Evolutionary conservation across 148 eudicot genomes (phyloP), one percentile per base, ranked within the genome.

Genomic region (Amaranthus hypochondriacus): DNA sequence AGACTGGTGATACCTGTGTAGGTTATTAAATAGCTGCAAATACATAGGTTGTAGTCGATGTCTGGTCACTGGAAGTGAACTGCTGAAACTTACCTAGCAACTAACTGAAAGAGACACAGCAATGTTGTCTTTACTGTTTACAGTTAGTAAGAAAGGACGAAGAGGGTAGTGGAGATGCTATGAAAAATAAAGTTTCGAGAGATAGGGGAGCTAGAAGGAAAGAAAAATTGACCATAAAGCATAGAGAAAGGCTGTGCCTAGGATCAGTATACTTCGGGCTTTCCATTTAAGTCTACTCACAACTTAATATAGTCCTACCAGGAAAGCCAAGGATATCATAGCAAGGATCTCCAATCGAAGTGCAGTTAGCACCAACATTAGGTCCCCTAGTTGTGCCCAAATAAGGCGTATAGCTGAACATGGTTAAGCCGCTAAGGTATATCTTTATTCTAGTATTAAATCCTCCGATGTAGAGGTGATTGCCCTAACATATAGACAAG

Each of bases 311-410:
- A 81, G 70, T 28, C 82, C 84, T 6, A 77, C 82, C 70, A 70
- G 72, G 73, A 84, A 84, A 46, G 82, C 77, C 61, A 81, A 6
- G 0, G 84, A 75, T 73, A 80, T 69, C 79, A 73, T 71, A 4
- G 69, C 48, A 7, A 80, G 84, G 15, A 71, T 39, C 7, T 77
- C 84, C 4, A 72, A 21, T 39, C 49, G 59, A 9, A 78, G 62
- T 7, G 84, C 72, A 56, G 4, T 39, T 52, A 68, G n/a, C 8
- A 75, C 73, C 73, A 78, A 68, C 50, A 15, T 72, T 4, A 77
- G 39, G 43, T 81, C 84, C 5, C 77, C 77, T 39, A 76, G 53
- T 55, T 76, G 83, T 4, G 84, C 83, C 76, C 82, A 84, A 3
- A 81, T 66, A 44, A 81, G 84, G 50, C 56, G n/a, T 43, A 80